A percentile compares a stretch with the other conserved stretches of the same genome.
phyloP scores from a whole-genome alignment of 768 basidiomycete genomes.

The Rhizopogon vinicolor region DNA sequence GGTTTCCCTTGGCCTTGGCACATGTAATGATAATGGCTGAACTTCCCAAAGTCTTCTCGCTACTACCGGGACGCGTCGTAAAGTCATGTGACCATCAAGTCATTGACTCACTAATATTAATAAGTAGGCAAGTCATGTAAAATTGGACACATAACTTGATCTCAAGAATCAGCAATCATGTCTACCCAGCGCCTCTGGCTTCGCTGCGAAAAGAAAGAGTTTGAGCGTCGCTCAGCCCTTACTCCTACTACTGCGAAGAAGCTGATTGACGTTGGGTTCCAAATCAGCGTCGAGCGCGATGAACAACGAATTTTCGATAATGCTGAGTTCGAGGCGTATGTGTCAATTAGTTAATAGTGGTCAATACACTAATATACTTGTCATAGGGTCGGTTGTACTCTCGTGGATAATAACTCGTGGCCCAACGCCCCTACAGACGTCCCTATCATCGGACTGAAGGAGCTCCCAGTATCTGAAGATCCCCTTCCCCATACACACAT shows the following conservation, averaged over 20 bases:
- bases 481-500: constrained; percentile 94
- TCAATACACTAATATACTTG: constrained; percentile 2
- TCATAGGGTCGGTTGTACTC: constrained; percentile 80
- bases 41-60: too few species aligned
- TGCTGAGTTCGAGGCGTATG: constrained; percentile 88
- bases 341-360: constrained; percentile 10
- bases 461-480: constrained; percentile 78
- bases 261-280: constrained; percentile 86
- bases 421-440: constrained; percentile 65
- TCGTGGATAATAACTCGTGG: constrained; percentile 89
- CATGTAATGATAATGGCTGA: neutral
- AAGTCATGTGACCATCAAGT: neutral
- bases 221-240: constrained; percentile 89
- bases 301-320: constrained; percentile 93
- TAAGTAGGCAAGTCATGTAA: too few species aligned
- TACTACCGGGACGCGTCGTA: neutral
- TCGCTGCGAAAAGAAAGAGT: constrained; percentile 94
- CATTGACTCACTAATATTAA: too few species aligned
- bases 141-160: neutral
- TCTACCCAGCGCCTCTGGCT: constrained; percentile 73
- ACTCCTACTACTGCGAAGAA: constrained; percentile 88
- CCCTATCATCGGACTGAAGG: constrained; percentile 94
- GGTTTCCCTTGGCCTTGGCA: neutral
- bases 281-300: constrained; percentile 89
- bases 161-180: constrained; percentile 30